Evolutionary conservation across 2,329 filamentous ascomycete species (phyloP).

Genomic region (Exophiala xenobiotica): DNA sequence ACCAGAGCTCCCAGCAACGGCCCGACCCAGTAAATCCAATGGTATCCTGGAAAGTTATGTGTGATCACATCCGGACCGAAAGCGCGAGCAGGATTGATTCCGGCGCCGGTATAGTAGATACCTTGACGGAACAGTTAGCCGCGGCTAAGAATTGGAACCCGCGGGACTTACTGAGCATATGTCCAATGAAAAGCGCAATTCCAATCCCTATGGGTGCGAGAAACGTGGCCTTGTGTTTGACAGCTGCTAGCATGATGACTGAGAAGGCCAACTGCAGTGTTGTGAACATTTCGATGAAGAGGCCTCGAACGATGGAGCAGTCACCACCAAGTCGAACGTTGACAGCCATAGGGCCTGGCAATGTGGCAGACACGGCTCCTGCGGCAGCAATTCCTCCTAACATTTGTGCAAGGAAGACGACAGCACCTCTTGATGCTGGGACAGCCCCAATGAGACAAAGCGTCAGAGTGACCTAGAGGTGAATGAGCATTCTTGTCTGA

Average conservation of each 20-base stretch:
- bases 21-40: conserved; percentile 53
- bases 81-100: conserved; percentile 48
- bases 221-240: conserved; percentile 71
- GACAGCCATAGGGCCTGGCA: conserved; percentile 57
- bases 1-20: conserved; percentile 47
- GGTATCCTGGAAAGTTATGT: conserved; percentile 46
- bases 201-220: conserved; percentile 72
- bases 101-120: conserved; percentile 48
- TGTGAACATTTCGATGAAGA: conserved; percentile 67
- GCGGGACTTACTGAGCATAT: conserved; percentile 46
- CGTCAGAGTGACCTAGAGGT: conserved; percentile 58
- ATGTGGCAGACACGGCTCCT: conserved; percentile 55
- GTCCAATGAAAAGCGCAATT: conserved; percentile 64
- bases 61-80: conserved; percentile 48
- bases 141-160: too few species aligned
- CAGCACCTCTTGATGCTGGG: conserved; percentile 48
- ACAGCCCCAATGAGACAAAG: conserved; percentile 59
- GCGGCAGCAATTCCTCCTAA: conserved; percentile 60
- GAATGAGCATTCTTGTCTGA: too few species aligned
- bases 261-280: conserved; percentile 63
- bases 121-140: too few species aligned
- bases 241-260: conserved; percentile 67
- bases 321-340: conserved; percentile 55
- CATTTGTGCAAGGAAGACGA: conserved; percentile 58
- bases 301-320: conserved; percentile 55